A percentile compares a stretch with the other conserved stretches of the same genome.
These are phyloP conservation scores for Metschnikowia cubensis DNA, from an alignment of 805 yeast species.

Conservation along the genomic window DNA sequence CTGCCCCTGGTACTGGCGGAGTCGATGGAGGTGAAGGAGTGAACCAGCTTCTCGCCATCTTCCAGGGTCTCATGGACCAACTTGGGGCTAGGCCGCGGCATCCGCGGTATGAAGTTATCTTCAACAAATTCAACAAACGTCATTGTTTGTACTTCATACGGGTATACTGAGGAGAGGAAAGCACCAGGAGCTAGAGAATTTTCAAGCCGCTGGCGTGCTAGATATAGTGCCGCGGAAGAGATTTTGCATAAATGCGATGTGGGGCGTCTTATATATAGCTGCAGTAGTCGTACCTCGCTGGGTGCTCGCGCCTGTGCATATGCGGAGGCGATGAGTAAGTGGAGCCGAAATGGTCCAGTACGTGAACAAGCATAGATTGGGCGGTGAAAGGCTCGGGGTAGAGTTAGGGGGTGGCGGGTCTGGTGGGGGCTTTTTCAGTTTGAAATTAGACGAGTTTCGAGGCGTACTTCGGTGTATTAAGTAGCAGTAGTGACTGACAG, in stretches of 20 bases:
- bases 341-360: no score
- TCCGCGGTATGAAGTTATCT: constrained; percentile 17
- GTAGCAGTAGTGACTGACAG: no score
- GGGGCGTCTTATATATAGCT: neutral
- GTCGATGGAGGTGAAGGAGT: constrained; percentile 8
- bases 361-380: no score
- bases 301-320: neutral
- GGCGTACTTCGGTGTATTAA: no score
- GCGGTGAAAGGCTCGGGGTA: no score
- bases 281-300: neutral
- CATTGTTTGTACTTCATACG: constrained; percentile 5
- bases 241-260: constrained; percentile 2
- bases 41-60: neutral
- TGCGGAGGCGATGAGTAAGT: neutral
- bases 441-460: no score
- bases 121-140: constrained; percentile 5
- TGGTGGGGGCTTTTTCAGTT: no score
- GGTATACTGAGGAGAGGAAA: neutral
- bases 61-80: neutral
- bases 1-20: constrained; percentile 10
- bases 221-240: neutral
- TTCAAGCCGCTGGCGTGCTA: neutral
- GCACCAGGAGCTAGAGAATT: neutral
- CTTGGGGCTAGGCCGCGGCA: constrained; percentile 8
- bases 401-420: no score